Conservation (phyloP, 768 basidiomycete genomes). For the Cystofilobasidium ferigula region DNA sequence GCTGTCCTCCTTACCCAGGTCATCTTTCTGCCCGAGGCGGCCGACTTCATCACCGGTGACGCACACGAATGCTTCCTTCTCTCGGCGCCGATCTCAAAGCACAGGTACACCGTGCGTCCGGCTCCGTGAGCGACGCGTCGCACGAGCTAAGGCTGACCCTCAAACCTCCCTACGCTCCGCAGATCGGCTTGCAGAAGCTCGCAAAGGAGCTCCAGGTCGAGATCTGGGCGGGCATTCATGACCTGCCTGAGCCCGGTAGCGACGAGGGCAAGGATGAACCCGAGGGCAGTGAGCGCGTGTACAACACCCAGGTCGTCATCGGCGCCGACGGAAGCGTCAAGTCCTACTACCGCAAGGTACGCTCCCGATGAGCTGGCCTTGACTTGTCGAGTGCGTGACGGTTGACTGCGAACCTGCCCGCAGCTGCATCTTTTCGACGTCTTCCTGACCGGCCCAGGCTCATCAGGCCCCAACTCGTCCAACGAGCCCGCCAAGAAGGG, state of each 20-base stretch:
- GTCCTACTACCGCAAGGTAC: slow-evolving; percentile 32
- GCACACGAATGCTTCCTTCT: slow-evolving; percentile 29
- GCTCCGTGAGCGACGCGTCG: background rate
- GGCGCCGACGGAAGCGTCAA: slow-evolving; percentile 28
- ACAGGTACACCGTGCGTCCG: slow-evolving; percentile 29
- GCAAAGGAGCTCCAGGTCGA: slow-evolving; percentile 33
- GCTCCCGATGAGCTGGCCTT: background rate
- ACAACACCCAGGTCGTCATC: slow-evolving; percentile 34
- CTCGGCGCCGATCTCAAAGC: slow-evolving; percentile 30
- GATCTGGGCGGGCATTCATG: slow-evolving; percentile 34
- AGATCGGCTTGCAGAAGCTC: slow-evolving; percentile 30
- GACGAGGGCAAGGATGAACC: slow-evolving; percentile 28
- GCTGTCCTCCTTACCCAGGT: background rate
- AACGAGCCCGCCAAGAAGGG: slow-evolving; percentile 27
- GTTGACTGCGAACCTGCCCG: background rate
- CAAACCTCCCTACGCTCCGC: background rate
- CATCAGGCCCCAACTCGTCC: slow-evolving; percentile 24
- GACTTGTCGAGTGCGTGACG: background rate
- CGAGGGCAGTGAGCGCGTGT: slow-evolving; percentile 28
- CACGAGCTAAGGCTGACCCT: background rate
- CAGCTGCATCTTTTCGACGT: slow-evolving; percentile 36
- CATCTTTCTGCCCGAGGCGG: slow-evolving; percentile 36
- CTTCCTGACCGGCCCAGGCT: slow-evolving; percentile 25
- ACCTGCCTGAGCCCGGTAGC: slow-evolving; percentile 29
- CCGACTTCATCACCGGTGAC: slow-evolving; percentile 28